These are phyloP conservation scores for Bryoglossum gracile DNA, from an alignment of 495 filamentous ascomycete genomes.

Conservation along the genomic window DNA sequence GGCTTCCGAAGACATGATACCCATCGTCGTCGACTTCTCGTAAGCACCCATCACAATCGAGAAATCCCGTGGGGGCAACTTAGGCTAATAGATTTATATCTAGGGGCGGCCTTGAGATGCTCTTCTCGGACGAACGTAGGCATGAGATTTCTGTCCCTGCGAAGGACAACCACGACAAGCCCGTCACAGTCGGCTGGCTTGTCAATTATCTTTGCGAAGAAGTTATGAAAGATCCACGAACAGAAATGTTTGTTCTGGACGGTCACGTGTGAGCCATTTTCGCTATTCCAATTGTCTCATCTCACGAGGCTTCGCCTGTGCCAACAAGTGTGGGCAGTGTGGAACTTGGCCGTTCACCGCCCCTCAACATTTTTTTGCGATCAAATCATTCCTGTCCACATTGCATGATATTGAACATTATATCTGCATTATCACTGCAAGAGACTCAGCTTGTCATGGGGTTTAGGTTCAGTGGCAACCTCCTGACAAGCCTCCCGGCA, in stretches of 20 bases:
- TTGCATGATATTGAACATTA: conserved; percentile 12
- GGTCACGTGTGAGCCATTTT: conserved; percentile 67
- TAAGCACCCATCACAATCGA: conserved; percentile 32
- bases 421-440: conserved; percentile 10
- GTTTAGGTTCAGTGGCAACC: no score
- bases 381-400: conserved; percentile 18
- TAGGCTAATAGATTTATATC: background rate
- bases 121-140: conserved; percentile 76
- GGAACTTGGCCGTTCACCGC: conserved; percentile 12
- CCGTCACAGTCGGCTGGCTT: conserved; percentile 66
- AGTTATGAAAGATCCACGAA: conserved; percentile 76
- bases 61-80: conserved; percentile 6
- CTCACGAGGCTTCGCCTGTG: no score
- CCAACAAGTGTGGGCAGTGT: no score
- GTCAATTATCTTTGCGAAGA: conserved; percentile 75
- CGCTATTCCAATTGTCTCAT: background rate
- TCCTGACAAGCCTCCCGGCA: conserved; percentile 8
- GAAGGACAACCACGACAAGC: conserved; percentile 46
- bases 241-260: conserved; percentile 85
- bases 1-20: conserved; percentile 19
- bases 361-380: conserved; percentile 5
- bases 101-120: conserved; percentile 86
- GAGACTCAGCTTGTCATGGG: conserved; percentile 24
- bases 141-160: conserved; percentile 63
- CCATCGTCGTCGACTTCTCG: conserved; percentile 66